These are phyloP conservation scores for Tranzscheliella williamsii DNA, from an alignment of 1,284 basidiomycete genomes.

Conservation along the genomic window DNA sequence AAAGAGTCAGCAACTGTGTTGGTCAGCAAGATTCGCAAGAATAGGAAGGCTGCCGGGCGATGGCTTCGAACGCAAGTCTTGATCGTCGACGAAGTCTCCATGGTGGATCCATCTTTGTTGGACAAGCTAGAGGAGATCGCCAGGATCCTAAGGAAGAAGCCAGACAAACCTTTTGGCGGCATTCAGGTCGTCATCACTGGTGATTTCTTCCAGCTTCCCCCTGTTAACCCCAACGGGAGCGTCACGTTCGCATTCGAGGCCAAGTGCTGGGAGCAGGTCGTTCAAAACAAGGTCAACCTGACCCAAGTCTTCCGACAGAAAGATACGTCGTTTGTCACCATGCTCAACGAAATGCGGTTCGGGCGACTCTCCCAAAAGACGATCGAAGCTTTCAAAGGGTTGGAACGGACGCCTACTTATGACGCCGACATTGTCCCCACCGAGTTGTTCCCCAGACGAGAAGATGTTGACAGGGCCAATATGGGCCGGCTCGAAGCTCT, in stretches of 20 bases:
- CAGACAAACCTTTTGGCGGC: slow-evolving; percentile 78
- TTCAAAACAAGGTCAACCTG: slow-evolving; percentile 78
- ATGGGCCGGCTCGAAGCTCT: slow-evolving; percentile 66
- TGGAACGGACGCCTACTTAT: slow-evolving; percentile 37
- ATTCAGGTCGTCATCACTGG: slow-evolving; percentile 91
- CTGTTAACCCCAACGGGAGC: slow-evolving; percentile 69
- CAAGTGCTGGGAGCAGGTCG: slow-evolving; percentile 75
- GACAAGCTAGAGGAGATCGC: slow-evolving; percentile 81
- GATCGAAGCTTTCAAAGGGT: slow-evolving; percentile 37
- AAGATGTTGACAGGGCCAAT: slow-evolving; percentile 80
- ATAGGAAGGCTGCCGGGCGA: slow-evolving; percentile 69
- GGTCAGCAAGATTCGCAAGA: slow-evolving; percentile 70
- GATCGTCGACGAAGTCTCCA: slow-evolving; percentile 92
- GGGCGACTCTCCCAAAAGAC: slow-evolving; percentile 44
- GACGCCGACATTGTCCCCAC: slow-evolving; percentile 50
- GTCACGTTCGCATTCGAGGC: slow-evolving; percentile 73
- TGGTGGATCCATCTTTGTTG: slow-evolving; percentile 91
- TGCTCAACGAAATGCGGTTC: slow-evolving; percentile 54
- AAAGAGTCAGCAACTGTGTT: slow-evolving; percentile 71
- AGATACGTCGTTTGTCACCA: slow-evolving; percentile 61
- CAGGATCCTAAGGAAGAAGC: slow-evolving; percentile 67
- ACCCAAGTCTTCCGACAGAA: slow-evolving; percentile 81
- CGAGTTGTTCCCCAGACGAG: slow-evolving; percentile 73
- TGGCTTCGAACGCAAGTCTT: slow-evolving; percentile 79
- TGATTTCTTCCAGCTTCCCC: slow-evolving; percentile 96